These are phyloP conservation scores for Coemansia sp. DNA, from an alignment of 192 early-diverging fungal species.

Conservation along the genomic window DNA sequence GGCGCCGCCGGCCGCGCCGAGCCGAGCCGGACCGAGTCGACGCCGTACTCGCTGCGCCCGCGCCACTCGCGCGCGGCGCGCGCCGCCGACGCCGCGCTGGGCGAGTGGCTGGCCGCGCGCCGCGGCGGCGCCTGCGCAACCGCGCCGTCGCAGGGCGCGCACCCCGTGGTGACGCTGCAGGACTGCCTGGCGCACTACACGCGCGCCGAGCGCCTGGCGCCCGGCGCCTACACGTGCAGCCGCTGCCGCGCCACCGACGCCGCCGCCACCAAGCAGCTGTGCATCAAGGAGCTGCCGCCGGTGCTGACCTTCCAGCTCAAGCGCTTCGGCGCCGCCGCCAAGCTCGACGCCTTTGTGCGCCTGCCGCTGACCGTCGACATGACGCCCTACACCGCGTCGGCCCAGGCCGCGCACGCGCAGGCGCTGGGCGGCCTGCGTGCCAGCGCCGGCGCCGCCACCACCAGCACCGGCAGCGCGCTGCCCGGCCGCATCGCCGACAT, in stretches of 20 bases:
- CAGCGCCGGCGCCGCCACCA: constrained; percentile 20
- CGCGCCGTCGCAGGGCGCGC: constrained; percentile 14
- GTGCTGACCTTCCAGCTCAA: constrained; percentile 91
- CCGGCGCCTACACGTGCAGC: constrained; percentile 64
- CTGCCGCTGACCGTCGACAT: constrained; percentile 86
- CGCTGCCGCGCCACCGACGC: constrained; percentile 58
- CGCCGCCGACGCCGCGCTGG: constrained; percentile 17
- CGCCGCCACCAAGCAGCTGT: constrained; percentile 87
- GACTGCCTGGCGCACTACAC: constrained; percentile 64
- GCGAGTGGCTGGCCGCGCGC: constrained; percentile 17
- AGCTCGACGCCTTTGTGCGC: constrained; percentile 83
- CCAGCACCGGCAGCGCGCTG: constrained; percentile 41
- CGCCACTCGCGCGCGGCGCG: constrained; percentile 5
- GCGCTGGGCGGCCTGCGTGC: constrained; percentile 34
- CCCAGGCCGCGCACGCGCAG: constrained; percentile 43
- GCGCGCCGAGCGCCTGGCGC: constrained; percentile 70
- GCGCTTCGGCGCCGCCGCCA: constrained; percentile 84
- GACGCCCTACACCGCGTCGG: constrained; percentile 79
- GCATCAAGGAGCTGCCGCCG: constrained; percentile 78
- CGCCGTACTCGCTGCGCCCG: not conserved
- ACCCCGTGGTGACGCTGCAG: constrained; percentile 38
- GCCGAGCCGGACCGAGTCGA: not conserved
- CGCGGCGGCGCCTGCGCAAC: constrained; percentile 6
- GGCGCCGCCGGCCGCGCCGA: constrained; percentile 15
- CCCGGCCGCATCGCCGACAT: constrained; percentile 20